A percentile compares a stretch with the other conserved stretches of the same genome.
Evolutionary conservation across 495 filamentous ascomycete genomes (phyloP).

Genomic region (Aspergillus asperescens): DNA sequence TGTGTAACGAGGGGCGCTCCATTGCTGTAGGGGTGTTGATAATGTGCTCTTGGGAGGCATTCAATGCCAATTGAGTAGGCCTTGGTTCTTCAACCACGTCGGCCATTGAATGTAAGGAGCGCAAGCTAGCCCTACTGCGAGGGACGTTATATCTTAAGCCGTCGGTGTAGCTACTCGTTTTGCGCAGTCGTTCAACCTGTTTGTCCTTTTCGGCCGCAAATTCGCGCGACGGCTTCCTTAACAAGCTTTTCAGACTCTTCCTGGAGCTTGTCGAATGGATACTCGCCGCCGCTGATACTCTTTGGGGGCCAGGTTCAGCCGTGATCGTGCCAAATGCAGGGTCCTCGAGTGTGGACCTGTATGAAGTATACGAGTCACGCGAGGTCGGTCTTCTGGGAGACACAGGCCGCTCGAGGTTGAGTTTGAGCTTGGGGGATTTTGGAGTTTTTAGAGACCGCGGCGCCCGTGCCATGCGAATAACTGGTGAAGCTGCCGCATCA

Average conservation of each 20-base stretch:
- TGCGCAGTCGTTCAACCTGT: slow-evolving; percentile 31
- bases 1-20: slow-evolving; percentile 26
- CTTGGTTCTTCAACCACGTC: slow-evolving; percentile 39
- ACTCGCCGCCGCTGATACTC: slow-evolving; percentile 35
- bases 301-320: slow-evolving; percentile 35
- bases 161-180: slow-evolving; percentile 37
- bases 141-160: slow-evolving; percentile 32
- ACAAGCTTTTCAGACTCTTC: slow-evolving; percentile 36
- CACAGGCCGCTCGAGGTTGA: slow-evolving; percentile 16
- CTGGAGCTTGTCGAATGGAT: slow-evolving; percentile 40
- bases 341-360: slow-evolving; percentile 30
- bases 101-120: slow-evolving; percentile 43
- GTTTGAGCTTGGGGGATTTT: slow-evolving; percentile 9
- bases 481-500: slow-evolving; percentile 73
- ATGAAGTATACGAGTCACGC: slow-evolving; percentile 37
- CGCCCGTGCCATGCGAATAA: slow-evolving; percentile 80
- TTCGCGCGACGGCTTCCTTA: slow-evolving; percentile 38
- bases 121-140: slow-evolving; percentile 38
- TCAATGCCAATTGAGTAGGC: slow-evolving; percentile 19
- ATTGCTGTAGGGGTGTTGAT: slow-evolving; percentile 25
- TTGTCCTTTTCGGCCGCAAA: slow-evolving; percentile 33
- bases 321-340: slow-evolving; percentile 41
- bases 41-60: slow-evolving; percentile 17
- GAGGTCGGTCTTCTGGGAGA: slow-evolving; percentile 31
- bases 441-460: slow-evolving; percentile 60